Evolutionary conservation across 352 stramenopile species (phyloP), one percentile per base, ranked within the genome.

Genomic region (Phytophthora syringae): DNA sequence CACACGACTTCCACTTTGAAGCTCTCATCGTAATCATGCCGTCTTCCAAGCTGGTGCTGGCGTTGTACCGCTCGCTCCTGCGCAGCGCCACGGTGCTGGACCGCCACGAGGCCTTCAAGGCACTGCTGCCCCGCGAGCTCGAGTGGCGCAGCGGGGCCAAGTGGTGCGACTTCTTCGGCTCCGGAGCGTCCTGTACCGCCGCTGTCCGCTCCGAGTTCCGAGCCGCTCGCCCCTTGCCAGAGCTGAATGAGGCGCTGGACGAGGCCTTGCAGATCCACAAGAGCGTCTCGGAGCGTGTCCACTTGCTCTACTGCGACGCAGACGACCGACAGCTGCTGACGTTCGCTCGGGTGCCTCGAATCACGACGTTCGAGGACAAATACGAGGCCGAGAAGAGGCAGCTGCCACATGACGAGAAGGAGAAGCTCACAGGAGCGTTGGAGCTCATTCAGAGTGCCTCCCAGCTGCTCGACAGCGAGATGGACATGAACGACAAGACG

Each of bases 11-110:
- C 58, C 55, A 69, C 30, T 62, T 67, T 39, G 45, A 67, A 54
- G 36, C 50, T 32, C 5, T 32, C 9, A 32, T 32, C n/a, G n/a
- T n/a, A n/a, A n/a, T n/a, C n/a, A 86, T 86, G 73, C 64, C 66
- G 11, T 88, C 80, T 2, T 64, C 55, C 6, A 84, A 79, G 70
- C 66, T 93, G 32, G 80, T 84, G 30, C 56, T 89, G 50, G 77
- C 80, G 72, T 76, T 93, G 54, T 92, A 92, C 47, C 80, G 82
- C 44, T 89, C 82, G 53, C 79, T 92, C 24, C 54, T 89, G 44
- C 84, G 79, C 51, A 89, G 84, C 62, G 76, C 79, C 43, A 79
- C 79, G 62, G 80, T 90, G 59, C 70, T 93, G 22, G 84, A 93
- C 59, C 48, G 54, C 5, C 63, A 77, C 53, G 71, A 74, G 7